Base-by-base conservation (phyloP, 2,329 filamentous ascomycete genomes). In the Sordariomycetes sp. region DNA sequence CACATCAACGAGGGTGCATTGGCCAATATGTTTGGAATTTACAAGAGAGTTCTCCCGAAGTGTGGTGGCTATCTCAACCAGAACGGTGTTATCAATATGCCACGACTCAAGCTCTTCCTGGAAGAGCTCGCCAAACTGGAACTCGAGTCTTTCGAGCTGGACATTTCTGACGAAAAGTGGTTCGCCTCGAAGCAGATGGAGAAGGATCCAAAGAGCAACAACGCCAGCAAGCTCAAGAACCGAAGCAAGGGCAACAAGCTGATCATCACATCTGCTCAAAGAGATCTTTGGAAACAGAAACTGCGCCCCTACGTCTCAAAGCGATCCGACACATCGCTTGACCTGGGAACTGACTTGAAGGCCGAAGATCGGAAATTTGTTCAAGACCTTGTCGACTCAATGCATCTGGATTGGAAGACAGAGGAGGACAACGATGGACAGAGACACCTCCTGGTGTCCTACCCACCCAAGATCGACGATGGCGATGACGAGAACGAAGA, bases 1-100 rank as follows among this genome's bases (percentile, higher is more conserved):
- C 92, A 98, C 60, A 98, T 98, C 61, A 98, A 98, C 59, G 93
- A 98, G 60, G 93, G 92, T 44, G 92, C 93, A 16, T 66, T 98
- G 58, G 86, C 90, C 17, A 81, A 92, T 53, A 98, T 98, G 92
- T 98, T 98, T 58, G 82, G 83, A 52, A 79, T 94, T 39, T 98
- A 98, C 70, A 96, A 96, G 60, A 72, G 82, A 31, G 79, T 94
- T 24, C 66, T 98, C 39, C 88, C 88, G 7, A 79, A 82, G 52
- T 82, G 86, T 49, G 84, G 86, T 37, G 92, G 92, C 5, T 98
- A 96, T 57, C 90, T 98, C 60, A 98, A 98, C 58, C 87, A 98
- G 55, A 79, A 83, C 36, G 93, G 92, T 49, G 79, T 84, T 30
- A 94, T 98, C 58, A 93, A 96, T 53, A 66, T 98, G 53, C 63